These are phyloP conservation scores for Pseudoturritis turrita DNA, from an alignment of 345 rosid genomes.

Conservation along the genomic window DNA sequence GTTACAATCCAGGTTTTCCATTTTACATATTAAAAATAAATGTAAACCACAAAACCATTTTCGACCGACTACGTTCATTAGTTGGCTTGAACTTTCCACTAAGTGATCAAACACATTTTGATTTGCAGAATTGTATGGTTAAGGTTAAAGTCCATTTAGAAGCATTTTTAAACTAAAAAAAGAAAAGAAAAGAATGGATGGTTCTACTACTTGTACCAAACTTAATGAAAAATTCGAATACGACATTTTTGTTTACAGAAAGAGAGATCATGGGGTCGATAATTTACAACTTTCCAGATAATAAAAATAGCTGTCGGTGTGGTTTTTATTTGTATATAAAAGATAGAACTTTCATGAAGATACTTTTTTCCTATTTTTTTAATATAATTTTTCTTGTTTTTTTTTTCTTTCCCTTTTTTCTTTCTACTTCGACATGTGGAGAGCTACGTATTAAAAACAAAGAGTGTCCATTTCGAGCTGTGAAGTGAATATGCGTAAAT, in stretches of 20 bases:
- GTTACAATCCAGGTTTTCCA: not conserved
- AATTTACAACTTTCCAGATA: constrained; percentile 19
- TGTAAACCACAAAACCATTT: constrained; percentile 9
- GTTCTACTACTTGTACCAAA: constrained; percentile 14
- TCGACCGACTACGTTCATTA: not conserved
- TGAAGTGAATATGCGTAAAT: not conserved
- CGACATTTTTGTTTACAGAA: not conserved
- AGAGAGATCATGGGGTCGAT: constrained; percentile 11
- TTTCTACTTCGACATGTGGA: constrained; percentile 18
- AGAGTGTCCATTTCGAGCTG: constrained; percentile 4
- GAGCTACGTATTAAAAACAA: not conserved
- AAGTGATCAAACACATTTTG: not conserved
- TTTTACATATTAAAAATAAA: not conserved
- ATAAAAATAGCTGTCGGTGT: constrained; percentile 21
- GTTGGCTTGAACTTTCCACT: not conserved
- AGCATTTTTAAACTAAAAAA: constrained; percentile 4
- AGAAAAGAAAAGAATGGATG: not conserved
- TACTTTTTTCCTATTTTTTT: not conserved
- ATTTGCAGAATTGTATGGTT: not conserved
- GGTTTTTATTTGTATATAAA: not conserved
- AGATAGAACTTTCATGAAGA: constrained; percentile 3
- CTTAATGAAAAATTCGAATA: not conserved
- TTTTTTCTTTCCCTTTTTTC: not conserved
- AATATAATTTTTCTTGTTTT: not conserved
- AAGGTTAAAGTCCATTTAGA: constrained; percentile 1